Conservation (phyloP, 305 asterid genomes). For the Lippia alba region DNA sequence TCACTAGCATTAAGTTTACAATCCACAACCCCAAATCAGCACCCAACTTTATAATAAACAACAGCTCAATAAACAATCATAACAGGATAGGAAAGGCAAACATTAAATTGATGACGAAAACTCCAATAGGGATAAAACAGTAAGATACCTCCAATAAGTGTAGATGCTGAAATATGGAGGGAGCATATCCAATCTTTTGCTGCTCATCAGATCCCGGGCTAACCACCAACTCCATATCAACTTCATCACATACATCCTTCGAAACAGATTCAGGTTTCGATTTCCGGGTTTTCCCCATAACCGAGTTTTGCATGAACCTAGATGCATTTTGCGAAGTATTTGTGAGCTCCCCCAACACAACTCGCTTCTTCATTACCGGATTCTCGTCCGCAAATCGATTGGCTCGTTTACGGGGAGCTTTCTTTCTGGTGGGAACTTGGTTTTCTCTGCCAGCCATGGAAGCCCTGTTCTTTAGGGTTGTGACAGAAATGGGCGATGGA, state of each 20-base stretch:
- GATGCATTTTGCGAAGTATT: slow-evolving; percentile 38
- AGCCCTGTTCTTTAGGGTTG: slow-evolving; percentile 16
- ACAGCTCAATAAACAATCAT: not conserved
- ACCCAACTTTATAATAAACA: not conserved
- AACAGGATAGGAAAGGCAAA: not conserved
- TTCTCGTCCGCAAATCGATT: slow-evolving; percentile 34
- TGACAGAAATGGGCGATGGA: not conserved
- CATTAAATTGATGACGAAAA: not conserved
- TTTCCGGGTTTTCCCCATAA: slow-evolving; percentile 34
- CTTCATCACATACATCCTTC: slow-evolving; percentile 24
- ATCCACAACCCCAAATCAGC: not conserved
- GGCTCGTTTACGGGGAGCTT: slow-evolving; percentile 51
- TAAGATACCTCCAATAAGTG: slow-evolving; percentile 64
- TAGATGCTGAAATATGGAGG: slow-evolving; percentile 66
- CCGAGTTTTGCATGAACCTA: slow-evolving; percentile 27
- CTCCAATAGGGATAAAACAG: not conserved
- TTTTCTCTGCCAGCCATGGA: slow-evolving; percentile 51
- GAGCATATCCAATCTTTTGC: slow-evolving; percentile 46
- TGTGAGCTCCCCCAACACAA: slow-evolving; percentile 65
- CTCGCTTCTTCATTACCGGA: slow-evolving; percentile 53
- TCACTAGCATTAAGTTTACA: not conserved
- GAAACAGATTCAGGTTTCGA: slow-evolving; percentile 26
- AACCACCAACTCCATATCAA: slow-evolving; percentile 25
- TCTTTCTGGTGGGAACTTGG: slow-evolving; percentile 19
- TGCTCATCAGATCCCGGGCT: slow-evolving; percentile 45